phyloP scores from a whole-genome alignment of 768 basidiomycete genomes.

The Collybia mongolica region DNA sequence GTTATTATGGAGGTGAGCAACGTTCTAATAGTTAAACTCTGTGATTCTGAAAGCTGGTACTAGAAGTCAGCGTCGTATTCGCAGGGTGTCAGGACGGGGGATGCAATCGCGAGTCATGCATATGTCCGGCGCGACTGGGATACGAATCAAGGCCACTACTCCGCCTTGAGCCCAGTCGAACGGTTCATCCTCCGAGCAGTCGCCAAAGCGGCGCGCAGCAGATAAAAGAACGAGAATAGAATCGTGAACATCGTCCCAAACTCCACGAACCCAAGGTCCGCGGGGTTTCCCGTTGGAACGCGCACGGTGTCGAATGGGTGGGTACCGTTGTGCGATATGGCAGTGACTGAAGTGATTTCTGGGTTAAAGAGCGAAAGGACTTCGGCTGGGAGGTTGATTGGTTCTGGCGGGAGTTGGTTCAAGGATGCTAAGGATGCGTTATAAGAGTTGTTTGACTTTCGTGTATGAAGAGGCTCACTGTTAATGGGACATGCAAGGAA shows the following conservation, averaged over 20 bases:
- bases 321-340: conserved; percentile 14
- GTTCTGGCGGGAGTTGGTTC: neutral
- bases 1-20: no score
- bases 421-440: conserved; percentile 5
- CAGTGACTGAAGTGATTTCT: conserved; percentile 15
- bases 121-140: no score
- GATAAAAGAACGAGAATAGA: conserved; percentile 35
- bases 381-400: conserved; percentile 8
- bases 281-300: conserved; percentile 35
- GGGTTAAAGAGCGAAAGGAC: conserved; percentile 16
- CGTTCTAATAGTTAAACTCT: no score
- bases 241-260: conserved; percentile 37
- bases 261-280: conserved; percentile 40
- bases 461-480: conserved; percentile 14
- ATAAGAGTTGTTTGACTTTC: neutral
- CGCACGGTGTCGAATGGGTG: conserved; percentile 18
- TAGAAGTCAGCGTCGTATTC: no score
- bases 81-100: no score
- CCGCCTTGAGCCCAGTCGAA: neutral
- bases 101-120: no score
- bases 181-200: conserved; percentile 13
- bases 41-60: no score
- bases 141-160: neutral
- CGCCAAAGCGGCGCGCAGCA: conserved; percentile 26
- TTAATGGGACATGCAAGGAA: conserved; percentile 36